Conservation (phyloP, 345 rosid genomes). For the Boechera retrofracta region DNA sequence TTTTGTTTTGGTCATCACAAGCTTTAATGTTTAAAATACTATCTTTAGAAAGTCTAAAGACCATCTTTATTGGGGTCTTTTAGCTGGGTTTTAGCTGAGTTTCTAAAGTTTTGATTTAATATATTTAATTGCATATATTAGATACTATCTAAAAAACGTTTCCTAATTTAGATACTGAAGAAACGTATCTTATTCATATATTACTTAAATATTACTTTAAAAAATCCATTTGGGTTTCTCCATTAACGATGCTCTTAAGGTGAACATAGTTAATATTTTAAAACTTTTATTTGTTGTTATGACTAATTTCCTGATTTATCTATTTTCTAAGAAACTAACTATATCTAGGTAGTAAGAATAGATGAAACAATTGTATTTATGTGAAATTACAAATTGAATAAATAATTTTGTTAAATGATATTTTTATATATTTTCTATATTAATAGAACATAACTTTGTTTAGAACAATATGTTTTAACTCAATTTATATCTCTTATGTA, state of each 20-base stretch:
- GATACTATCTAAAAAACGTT: no score
- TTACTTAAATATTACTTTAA: no score
- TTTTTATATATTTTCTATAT: not conserved
- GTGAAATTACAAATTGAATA: not conserved
- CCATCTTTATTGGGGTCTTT: no score
- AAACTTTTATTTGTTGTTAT: not conserved
- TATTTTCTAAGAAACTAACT: not conserved
- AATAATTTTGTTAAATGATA: not conserved
- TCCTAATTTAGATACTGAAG: no score
- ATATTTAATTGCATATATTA: no score
- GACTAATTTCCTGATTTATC: not conserved
- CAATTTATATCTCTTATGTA: not conserved
- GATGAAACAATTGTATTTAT: not conserved
- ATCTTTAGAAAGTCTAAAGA: not conserved
- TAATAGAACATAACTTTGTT: not conserved
- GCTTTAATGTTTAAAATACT: not conserved
- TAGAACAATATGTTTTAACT: not conserved
- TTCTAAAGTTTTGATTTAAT: no score
- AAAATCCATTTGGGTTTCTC: no score
- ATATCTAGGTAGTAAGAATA: not conserved
- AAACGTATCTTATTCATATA: no score
- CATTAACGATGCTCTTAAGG: not conserved
- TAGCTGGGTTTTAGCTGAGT: no score
- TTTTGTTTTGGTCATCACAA: not conserved
- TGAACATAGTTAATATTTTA: not conserved